Evolutionary conservation across 1,284 basidiomycete species (phyloP).

Genomic region (Heterobasidion irregulare): DNA sequence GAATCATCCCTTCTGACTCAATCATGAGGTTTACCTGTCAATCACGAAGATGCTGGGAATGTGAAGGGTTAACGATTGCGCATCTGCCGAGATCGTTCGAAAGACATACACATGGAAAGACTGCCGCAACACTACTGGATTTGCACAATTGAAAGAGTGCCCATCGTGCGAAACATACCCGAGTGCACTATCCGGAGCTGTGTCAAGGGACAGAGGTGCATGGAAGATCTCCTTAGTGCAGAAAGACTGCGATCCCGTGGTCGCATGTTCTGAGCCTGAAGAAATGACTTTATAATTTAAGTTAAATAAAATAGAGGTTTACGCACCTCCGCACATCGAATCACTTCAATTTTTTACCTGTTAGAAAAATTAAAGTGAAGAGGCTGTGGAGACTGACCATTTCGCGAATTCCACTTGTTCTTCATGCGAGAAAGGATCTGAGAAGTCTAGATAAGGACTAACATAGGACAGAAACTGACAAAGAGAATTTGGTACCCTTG

Average conservation of each 20-base stretch:
- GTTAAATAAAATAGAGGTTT: too few relatives aligned
- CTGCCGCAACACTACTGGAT: slow-evolving; percentile 45
- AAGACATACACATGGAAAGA: slow-evolving; percentile 50
- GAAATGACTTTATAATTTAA: too few relatives aligned
- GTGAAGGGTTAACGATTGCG: neutral
- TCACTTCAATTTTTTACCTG: slow-evolving; percentile 28
- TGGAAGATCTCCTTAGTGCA: slow-evolving; percentile 52
- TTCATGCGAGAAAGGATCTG: slow-evolving; percentile 51
- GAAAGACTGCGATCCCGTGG: slow-evolving; percentile 33
- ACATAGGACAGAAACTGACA: slow-evolving; percentile 43
- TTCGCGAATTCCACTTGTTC: slow-evolving; percentile 44
- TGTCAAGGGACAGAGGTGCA: slow-evolving; percentile 22
- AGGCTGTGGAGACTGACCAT: slow-evolving; percentile 27
- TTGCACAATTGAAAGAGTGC: slow-evolving; percentile 44
- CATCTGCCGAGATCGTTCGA: neutral
- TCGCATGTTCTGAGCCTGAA: slow-evolving; percentile 30
- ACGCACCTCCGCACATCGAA: slow-evolving; percentile 41
- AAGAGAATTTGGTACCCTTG: slow-evolving; percentile 34
- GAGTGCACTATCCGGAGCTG: slow-evolving; percentile 19
- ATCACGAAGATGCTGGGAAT: slow-evolving; percentile 41
- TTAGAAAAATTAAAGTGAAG: neutral
- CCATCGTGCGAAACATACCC: slow-evolving; percentile 52
- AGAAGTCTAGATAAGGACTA: neutral
- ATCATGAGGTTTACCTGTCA: slow-evolving; percentile 27
- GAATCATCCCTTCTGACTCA: neutral